A percentile compares a stretch with the other conserved stretches of the same genome.
phyloP scores from a whole-genome alignment of 768 basidiomycete species.

The Boletus bicolor region DNA sequence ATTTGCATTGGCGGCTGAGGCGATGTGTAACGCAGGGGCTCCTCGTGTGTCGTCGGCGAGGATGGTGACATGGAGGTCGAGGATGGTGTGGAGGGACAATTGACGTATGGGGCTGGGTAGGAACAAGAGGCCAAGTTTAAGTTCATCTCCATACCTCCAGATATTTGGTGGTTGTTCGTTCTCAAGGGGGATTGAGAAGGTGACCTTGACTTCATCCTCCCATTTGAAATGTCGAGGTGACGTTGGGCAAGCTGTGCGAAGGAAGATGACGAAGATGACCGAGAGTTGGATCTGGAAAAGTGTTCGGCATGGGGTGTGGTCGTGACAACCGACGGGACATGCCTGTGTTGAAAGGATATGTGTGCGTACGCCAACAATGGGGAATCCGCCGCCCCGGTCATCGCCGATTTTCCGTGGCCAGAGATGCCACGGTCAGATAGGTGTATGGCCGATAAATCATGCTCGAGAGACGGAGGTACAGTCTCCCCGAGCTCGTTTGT shows the following conservation, averaged over 20 bases:
- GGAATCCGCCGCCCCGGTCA: slow-evolving; percentile 4
- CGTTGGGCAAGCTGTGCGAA: slow-evolving; percentile 25
- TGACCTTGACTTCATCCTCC: slow-evolving; percentile 29
- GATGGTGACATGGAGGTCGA: slow-evolving; percentile 54
- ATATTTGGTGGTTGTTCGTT: slow-evolving; percentile 16
- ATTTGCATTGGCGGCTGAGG: slow-evolving; percentile 14
- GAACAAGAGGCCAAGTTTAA: slow-evolving; percentile 7
- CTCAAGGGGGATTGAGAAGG: slow-evolving; percentile 32
- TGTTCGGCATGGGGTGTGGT: slow-evolving; percentile 35
- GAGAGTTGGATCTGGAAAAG: slow-evolving; percentile 15
- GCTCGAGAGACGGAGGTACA: slow-evolving; percentile 20
- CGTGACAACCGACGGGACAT: slow-evolving; percentile 49
- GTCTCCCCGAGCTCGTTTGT: slow-evolving; percentile 12
- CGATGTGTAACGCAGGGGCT: slow-evolving; percentile 20
- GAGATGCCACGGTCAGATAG: slow-evolving; percentile 16
- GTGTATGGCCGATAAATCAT: slow-evolving; percentile 20
- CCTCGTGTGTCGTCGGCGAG: slow-evolving; percentile 29
- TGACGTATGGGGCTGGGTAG: slow-evolving; percentile 37
- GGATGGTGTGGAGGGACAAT: slow-evolving; percentile 56
- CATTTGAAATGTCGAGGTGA: slow-evolving; percentile 20
- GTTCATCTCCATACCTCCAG: slow-evolving; percentile 15
- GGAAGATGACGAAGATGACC: slow-evolving; percentile 7
- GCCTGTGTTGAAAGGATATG: slow-evolving; percentile 38
- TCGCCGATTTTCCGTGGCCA: slow-evolving; percentile 2
- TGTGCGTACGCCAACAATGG: slow-evolving; percentile 19